Percentiles rank a stretch among this genome's conserved stretches.
phyloP scores from a whole-genome alignment of 75 land plant genomes.

The Picea glauca region DNA sequence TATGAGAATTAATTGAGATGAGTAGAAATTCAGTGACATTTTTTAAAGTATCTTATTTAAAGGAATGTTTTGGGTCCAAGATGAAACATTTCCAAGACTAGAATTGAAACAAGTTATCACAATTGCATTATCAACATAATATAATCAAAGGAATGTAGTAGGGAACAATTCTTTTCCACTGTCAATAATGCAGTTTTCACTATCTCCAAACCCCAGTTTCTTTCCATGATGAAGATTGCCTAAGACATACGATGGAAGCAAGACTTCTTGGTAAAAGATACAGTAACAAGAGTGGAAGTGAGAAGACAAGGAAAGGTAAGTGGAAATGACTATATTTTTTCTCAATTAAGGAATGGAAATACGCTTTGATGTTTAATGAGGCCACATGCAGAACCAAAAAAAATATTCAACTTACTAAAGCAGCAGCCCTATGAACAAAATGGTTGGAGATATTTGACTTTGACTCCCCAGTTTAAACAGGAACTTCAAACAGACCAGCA shows the following conservation, averaged over 20 bases:
- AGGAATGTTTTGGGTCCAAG: background rate
- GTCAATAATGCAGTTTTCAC: background rate
- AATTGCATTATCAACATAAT: background rate
- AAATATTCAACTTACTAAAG: background rate
- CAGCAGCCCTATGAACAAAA: too few species aligned
- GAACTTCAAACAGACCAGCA: too few species aligned
- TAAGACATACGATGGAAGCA: background rate
- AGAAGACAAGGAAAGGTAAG: background rate
- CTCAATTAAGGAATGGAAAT: background rate
- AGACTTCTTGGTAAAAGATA: background rate
- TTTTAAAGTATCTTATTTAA: background rate
- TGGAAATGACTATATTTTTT: background rate
- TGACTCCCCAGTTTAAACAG: too few species aligned
- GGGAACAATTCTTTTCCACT: background rate
- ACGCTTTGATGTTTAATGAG: background rate
- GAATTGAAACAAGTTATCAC: background rate
- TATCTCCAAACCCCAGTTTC: background rate
- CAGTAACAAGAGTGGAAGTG: background rate
- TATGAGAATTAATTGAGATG: too few species aligned
- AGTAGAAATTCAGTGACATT: background rate
- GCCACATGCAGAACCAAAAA: background rate
- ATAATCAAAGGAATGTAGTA: background rate
- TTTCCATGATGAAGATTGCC: background rate
- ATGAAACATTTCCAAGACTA: background rate
- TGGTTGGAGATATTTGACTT: too few species aligned